Evolutionary conservation across 352 stramenopile species (phyloP).

Genomic region (Globisporangium nunn): DNA sequence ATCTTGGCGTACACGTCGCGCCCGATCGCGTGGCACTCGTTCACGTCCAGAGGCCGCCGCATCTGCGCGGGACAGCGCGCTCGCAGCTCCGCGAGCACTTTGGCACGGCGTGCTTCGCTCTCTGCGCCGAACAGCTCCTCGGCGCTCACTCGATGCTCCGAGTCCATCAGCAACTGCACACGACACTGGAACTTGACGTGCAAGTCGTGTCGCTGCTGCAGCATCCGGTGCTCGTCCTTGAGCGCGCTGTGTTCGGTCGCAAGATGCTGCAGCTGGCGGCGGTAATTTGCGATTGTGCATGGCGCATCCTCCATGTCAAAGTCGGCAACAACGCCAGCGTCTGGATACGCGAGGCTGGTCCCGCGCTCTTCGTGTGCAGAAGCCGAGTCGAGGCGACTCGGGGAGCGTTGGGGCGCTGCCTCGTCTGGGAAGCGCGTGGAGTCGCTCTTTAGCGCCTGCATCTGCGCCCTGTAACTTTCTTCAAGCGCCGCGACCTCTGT

Average conservation of each 20-base stretch:
- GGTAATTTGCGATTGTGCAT: neutral
- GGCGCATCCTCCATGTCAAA: neutral
- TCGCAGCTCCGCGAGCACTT: slow-evolving; percentile 3
- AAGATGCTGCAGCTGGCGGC: slow-evolving; percentile 13
- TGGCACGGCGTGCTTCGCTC: slow-evolving; percentile 5
- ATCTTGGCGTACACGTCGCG: slow-evolving; percentile 23
- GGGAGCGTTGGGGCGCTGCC: neutral
- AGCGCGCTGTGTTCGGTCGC: slow-evolving; percentile 14
- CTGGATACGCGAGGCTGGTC: neutral
- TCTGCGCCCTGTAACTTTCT: slow-evolving; percentile 17
- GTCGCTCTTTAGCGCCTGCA: slow-evolving; percentile 9
- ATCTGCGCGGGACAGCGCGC: slow-evolving; percentile 11
- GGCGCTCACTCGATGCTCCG: slow-evolving; percentile 1
- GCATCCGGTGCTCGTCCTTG: slow-evolving; percentile 16
- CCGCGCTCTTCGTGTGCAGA: neutral
- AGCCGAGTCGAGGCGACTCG: neutral
- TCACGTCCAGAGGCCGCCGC: slow-evolving; percentile 16
- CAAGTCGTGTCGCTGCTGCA: slow-evolving; percentile 14
- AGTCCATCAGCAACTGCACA: slow-evolving; percentile 16
- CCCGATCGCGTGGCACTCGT: slow-evolving; percentile 25
- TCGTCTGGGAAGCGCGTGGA: neutral
- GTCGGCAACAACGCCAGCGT: neutral
- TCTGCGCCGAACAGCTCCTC: slow-evolving; percentile 3
- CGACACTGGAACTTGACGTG: slow-evolving; percentile 23
- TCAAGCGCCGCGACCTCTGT: slow-evolving; percentile 21